These are phyloP conservation scores for Coelastrella sp. DNA, from an alignment of 139 green algal species.

Conservation along the genomic window DNA sequence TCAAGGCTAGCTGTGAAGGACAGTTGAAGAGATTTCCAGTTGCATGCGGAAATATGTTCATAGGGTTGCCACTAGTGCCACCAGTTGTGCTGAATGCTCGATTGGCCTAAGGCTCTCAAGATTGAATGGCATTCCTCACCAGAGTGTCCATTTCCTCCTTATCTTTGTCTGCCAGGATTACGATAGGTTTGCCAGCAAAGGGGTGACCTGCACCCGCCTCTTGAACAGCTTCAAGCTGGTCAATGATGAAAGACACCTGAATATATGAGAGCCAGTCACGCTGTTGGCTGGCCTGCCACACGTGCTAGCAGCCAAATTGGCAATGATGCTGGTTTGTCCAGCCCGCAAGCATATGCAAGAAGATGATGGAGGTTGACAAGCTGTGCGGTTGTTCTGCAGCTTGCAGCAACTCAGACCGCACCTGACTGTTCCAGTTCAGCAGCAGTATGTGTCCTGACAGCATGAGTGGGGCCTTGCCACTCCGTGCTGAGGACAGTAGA, in stretches of 20 bases:
- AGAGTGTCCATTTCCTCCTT: slow-evolving; percentile 36
- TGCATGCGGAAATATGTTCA: neutral
- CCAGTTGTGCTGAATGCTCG: too few species aligned
- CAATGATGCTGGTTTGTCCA: neutral
- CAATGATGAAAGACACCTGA: slow-evolving; percentile 31
- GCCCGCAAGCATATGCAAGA: too few species aligned
- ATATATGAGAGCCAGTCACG: neutral
- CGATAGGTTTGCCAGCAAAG: slow-evolving; percentile 22
- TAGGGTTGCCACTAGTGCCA: neutral
- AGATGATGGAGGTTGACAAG: neutral
- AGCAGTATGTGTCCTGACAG: slow-evolving; percentile 40
- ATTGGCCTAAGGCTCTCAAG: neutral
- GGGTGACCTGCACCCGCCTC: neutral
- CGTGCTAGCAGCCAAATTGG: too few species aligned
- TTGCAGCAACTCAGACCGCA: neutral
- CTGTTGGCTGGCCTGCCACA: neutral
- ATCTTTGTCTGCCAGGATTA: slow-evolving; percentile 33
- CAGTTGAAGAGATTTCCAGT: neutral
- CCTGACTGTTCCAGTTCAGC: slow-evolving; percentile 44
- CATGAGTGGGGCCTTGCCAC: slow-evolving; percentile 15
- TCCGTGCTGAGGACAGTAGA: slow-evolving; percentile 4
- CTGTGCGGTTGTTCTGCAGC: neutral
- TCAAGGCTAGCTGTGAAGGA: too few species aligned
- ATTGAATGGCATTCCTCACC: neutral
- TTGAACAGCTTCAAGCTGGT: slow-evolving; percentile 25